Conservation (phyloP, 805 yeast genomes). For the Metschnikowia koreensis region DNA sequence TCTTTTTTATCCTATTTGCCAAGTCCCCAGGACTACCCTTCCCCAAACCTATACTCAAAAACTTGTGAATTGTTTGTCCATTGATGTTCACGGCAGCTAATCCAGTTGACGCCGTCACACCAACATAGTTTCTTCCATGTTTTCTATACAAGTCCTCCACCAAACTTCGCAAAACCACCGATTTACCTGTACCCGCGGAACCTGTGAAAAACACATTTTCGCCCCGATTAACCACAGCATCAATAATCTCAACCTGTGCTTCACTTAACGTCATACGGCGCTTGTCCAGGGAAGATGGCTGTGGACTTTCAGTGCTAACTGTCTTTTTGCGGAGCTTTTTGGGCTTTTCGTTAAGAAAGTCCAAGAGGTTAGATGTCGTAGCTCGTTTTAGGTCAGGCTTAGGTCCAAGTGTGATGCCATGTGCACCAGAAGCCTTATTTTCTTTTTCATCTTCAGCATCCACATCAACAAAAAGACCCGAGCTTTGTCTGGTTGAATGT, state of each 20-base stretch:
- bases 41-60: constrained; percentile 76
- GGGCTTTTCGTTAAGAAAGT: constrained; percentile 24
- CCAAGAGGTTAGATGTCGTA: constrained; percentile 17
- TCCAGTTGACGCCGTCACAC: constrained; percentile 83
- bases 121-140: constrained; percentile 48
- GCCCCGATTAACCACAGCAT: constrained; percentile 54
- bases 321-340: constrained; percentile 22
- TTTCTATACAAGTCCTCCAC: constrained; percentile 51
- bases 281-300: constrained; percentile 1
- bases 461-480: constrained; percentile 10
- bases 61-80: constrained; percentile 74
- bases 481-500: not conserved
- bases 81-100: constrained; percentile 81
- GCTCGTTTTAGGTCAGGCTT: constrained; percentile 22
- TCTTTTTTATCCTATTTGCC: constrained; percentile 51
- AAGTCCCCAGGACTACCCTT: constrained; percentile 48
- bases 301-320: not conserved
- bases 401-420: constrained; percentile 7
- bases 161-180: constrained; percentile 69
- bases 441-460: constrained; percentile 15
- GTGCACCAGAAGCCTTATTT: constrained; percentile 6
- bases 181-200: constrained; percentile 98
- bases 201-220: constrained; percentile 87
- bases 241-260: constrained; percentile 50
- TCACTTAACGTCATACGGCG: constrained; percentile 21